These are phyloP conservation scores for Lodderomyces orthopsilosis DNA, from an alignment of 1,139 yeast species.

Conservation along the genomic window DNA sequence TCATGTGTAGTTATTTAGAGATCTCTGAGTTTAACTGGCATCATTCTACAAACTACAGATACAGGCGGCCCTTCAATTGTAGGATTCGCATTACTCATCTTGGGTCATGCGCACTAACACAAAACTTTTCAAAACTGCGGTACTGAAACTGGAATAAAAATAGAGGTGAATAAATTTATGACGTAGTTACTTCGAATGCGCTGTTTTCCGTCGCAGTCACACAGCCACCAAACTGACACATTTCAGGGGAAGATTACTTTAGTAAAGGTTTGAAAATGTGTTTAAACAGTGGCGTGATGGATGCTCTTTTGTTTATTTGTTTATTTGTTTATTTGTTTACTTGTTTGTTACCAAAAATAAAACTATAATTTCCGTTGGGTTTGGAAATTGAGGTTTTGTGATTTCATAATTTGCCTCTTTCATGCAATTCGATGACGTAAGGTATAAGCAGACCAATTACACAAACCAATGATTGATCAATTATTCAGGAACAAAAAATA, in stretches of 20 bases:
- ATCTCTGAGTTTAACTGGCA: neutral
- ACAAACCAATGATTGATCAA: neutral
- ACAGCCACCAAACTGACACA: neutral
- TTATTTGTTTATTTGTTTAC: neutral
- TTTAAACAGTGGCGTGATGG: no score
- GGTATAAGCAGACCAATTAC: neutral
- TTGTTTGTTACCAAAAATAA: constrained; percentile 1
- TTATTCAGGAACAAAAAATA: neutral
- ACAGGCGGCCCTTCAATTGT: neutral
- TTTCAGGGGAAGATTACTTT: neutral
- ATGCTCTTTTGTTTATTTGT: neutral
- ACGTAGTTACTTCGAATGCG: no score
- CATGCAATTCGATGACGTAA: neutral
- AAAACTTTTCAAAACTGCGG: neutral
- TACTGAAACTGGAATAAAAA: no score
- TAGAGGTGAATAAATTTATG: no score
- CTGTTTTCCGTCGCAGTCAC: neutral
- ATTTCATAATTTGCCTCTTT: neutral
- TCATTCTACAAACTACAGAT: neutral
- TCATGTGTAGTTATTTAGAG: neutral
- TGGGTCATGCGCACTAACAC: neutral
- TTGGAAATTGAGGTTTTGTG: neutral
- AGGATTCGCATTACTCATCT: neutral
- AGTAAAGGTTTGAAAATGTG: neutral
- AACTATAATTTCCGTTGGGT: no score